Conservation (phyloP, 495 filamentous ascomycete species). For the Xylaria scruposa region DNA sequence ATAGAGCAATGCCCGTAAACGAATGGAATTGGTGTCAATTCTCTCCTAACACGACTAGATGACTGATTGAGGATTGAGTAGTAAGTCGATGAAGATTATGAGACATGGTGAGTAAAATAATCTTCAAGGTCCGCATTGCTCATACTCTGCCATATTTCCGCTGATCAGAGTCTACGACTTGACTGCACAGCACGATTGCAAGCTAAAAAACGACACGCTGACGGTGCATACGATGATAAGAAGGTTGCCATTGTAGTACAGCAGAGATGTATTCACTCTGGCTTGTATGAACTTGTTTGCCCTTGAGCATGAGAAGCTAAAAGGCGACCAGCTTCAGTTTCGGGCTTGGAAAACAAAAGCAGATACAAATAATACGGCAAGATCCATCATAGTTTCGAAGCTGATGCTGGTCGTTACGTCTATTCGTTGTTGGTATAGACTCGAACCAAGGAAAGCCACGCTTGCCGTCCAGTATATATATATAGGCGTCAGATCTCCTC, state of each 20-base stretch:
- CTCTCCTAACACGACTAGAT: background rate
- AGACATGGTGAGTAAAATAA: background rate
- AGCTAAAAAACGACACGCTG: background rate
- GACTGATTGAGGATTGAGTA: background rate
- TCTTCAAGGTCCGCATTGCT: background rate
- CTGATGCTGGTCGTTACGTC: conserved; percentile 13
- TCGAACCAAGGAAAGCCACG: background rate
- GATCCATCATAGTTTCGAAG: conserved; percentile 25
- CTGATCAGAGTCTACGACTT: background rate
- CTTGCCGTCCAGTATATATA: background rate
- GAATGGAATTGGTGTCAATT: background rate
- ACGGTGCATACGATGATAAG: conserved; percentile 58
- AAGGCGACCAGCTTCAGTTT: conserved; percentile 64
- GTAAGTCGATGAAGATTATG: background rate
- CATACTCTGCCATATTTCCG: background rate
- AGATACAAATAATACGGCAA: conserved; percentile 17
- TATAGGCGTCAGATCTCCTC: no score
- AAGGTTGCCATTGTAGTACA: conserved; percentile 62
- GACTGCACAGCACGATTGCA: background rate
- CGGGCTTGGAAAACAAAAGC: conserved; percentile 61
- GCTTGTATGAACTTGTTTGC: conserved; percentile 70
- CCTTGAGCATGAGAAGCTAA: conserved; percentile 63
- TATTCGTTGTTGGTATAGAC: conserved; percentile 25
- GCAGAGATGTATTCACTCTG: conserved; percentile 71
- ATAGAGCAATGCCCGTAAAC: background rate